Base-by-base conservation (phyloP, 257 asterid species). In the Schizonepeta tenuifolia region DNA sequence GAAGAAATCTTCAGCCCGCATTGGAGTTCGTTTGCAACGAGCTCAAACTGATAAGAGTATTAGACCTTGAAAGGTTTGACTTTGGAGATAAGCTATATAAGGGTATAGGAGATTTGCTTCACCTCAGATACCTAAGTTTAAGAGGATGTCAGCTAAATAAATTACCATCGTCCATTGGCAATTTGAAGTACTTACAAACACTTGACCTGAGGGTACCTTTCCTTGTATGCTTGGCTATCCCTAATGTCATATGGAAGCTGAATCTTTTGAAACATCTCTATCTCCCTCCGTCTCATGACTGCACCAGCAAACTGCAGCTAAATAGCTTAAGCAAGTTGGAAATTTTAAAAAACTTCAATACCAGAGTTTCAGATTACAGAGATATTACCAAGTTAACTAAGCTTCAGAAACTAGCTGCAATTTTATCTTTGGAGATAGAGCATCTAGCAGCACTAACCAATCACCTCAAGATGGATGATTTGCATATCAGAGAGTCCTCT, bases 11-110 rank as follows among this genome's bases (percentile, higher is more conserved):
- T 53, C 77, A 78, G 71, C 2, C 15, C 9, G 75, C 81, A 7
- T 65, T 84, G 65, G 70, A 70, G 18, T 79, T 60, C 50, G 75
- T 80, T 22, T 86, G 87, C 78, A 65, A 22, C 15, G 78, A 67
- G 65, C 75, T 73, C 74, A 38, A 81, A 75, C 72, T 84, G 41
- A 72, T 82, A 17, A 70, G 86, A 41, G 84, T 83, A 59, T 74
- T 86, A 59, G 87, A 83, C 65, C 86, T 86, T 7, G 92, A 86
- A 74, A 84, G 83, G 72, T 86, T 82, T 3, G 76, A 71, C 44
- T 83, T 86, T 47, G 89, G 79, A 24, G 75, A 70, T 22, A 72
- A 79, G 47, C 79, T 85, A 7, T 77, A 62, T 1, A 62, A 75
- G 54, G 78, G 73, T 28, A 70, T 88, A 9, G 86, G 90, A 28